Evolutionary conservation across 768 basidiomycete species (phyloP).

Genomic region (Mrakia gelida): DNA sequence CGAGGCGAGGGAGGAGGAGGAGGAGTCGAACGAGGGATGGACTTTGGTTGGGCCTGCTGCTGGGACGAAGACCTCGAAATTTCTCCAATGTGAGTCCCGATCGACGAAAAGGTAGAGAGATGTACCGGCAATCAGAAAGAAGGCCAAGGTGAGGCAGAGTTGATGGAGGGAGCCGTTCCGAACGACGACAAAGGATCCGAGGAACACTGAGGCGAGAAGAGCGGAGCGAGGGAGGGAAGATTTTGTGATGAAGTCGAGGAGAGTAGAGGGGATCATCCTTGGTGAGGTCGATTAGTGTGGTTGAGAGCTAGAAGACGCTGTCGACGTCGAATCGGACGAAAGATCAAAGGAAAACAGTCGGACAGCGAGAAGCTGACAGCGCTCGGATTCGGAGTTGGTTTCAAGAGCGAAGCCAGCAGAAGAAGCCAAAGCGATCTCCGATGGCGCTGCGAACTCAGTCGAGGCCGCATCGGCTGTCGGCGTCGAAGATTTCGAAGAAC

Average conservation of each 20-base stretch:
- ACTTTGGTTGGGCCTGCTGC: no score
- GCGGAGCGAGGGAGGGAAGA: background rate
- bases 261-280: no score
- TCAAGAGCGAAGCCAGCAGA: no score
- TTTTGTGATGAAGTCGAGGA: background rate
- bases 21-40: background rate
- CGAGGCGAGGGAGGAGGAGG: background rate
- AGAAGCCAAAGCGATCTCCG: no score
- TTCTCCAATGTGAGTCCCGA: background rate
- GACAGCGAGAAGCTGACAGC: no score
- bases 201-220: background rate
- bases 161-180: background rate
- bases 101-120: background rate
- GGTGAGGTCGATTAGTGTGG: no score
- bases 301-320: no score
- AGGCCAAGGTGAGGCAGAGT: background rate
- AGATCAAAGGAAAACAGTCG: background rate
- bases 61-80: background rate
- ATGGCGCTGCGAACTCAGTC: no score
- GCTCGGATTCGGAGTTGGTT: no score
- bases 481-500: no score
- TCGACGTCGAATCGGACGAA: no score
- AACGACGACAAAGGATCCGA: background rate
- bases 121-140: background rate
- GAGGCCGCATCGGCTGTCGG: no score